Conservation (phyloP, 108 stramenopile genomes). For the Chaetoceros tenuissimus region DNA sequence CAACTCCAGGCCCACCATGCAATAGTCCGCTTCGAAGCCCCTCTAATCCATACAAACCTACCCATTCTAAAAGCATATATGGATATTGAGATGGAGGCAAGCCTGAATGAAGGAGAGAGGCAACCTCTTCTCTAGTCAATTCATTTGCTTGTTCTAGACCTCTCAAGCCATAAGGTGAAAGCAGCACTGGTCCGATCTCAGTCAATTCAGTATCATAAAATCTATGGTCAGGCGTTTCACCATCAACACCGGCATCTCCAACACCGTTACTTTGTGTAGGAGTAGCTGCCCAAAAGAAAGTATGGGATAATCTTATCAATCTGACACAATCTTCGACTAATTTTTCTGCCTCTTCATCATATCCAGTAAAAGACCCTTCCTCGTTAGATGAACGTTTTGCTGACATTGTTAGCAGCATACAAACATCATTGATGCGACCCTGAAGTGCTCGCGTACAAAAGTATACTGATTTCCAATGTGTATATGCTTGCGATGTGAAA, state of each 20-base stretch:
- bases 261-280: slow-evolving; percentile 17
- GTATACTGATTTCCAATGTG: slow-evolving; percentile 38
- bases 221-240: slow-evolving; percentile 7
- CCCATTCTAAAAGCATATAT: slow-evolving; percentile 52
- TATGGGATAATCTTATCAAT: slow-evolving; percentile 38
- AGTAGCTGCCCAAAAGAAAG: slow-evolving; percentile 52
- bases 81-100: slow-evolving; percentile 54
- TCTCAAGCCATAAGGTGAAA: slow-evolving; percentile 34
- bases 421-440: slow-evolving; percentile 54
- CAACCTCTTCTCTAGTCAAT: slow-evolving; percentile 31
- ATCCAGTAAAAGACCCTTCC: background rate
- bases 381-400: slow-evolving; percentile 19
- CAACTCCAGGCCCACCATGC: slow-evolving; percentile 32
- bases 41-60: slow-evolving; percentile 36
- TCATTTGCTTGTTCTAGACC: slow-evolving; percentile 27
- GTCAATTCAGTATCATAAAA: slow-evolving; percentile 17
- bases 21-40: slow-evolving; percentile 38
- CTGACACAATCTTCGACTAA: slow-evolving; percentile 36
- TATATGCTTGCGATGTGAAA: slow-evolving; percentile 44
- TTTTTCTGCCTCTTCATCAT: slow-evolving; percentile 21
- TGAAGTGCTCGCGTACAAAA: slow-evolving; percentile 41
- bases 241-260: slow-evolving; percentile 1
- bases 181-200: slow-evolving; percentile 40
- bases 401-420: slow-evolving; percentile 30
- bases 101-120: slow-evolving; percentile 28